A percentile compares a stretch with the other conserved stretches of the same genome.
Conservation (phyloP, 2,329 filamentous ascomycete genomes). For the Xylaria sp. region DNA sequence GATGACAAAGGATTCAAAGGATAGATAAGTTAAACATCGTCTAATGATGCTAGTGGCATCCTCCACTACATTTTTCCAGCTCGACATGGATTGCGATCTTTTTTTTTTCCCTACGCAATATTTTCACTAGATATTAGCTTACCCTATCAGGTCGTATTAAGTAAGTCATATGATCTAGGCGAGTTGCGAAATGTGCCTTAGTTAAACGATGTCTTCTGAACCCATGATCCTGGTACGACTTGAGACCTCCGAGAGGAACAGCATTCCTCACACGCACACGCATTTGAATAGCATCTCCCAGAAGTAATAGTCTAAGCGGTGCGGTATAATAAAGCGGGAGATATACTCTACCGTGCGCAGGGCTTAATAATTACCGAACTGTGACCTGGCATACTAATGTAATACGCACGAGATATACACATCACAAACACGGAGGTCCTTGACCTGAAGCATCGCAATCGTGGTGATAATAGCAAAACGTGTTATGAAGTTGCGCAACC, state of each 20-base stretch:
- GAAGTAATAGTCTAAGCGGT: background rate
- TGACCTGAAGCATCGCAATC: slow-evolving; percentile 7
- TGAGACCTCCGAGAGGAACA: background rate
- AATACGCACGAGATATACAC: background rate
- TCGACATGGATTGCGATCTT: background rate
- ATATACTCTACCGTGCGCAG: background rate
- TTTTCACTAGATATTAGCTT: background rate
- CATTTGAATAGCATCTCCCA: background rate
- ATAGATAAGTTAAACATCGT: slow-evolving; percentile 12
- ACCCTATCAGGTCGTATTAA: background rate
- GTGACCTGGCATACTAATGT: background rate
- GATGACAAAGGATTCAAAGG: background rate
- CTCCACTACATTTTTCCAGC: background rate
- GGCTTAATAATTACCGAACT: background rate
- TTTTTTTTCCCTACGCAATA: background rate
- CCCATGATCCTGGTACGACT: slow-evolving; percentile 1
- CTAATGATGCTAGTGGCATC: slow-evolving; percentile 1
- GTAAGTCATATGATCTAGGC: slow-evolving; percentile 16
- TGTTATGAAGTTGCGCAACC: background rate
- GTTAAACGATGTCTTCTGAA: background rate
- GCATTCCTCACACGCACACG: background rate
- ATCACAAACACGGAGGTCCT: slow-evolving; percentile 12
- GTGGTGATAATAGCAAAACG: background rate
- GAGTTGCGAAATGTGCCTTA: background rate
- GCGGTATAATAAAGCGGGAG: background rate